These are phyloP conservation scores for Isatis tinctoria DNA, from an alignment of 345 rosid species.

Conservation along the genomic window DNA sequence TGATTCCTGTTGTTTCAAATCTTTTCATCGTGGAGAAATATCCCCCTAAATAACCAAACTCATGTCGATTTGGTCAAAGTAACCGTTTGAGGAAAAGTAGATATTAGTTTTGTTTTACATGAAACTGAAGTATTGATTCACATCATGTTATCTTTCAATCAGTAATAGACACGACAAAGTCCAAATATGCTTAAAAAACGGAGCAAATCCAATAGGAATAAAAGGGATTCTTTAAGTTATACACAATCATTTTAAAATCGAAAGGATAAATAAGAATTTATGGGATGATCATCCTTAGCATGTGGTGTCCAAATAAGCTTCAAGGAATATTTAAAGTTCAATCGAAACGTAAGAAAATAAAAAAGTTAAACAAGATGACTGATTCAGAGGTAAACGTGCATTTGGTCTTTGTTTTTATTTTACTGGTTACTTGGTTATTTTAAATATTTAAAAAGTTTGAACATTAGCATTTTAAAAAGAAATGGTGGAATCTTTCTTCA, in stretches of 20 bases:
- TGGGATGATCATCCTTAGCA: slow-evolving; percentile 5
- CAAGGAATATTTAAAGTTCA: neutral
- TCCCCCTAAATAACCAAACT: neutral
- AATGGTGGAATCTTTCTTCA: slow-evolving; percentile 25
- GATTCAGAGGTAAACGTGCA: slow-evolving; percentile 15
- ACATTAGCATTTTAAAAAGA: neutral
- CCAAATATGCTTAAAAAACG: neutral
- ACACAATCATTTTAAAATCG: neutral
- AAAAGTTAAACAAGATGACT: neutral
- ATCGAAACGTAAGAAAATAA: neutral
- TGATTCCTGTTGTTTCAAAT: neutral
- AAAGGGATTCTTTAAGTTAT: neutral
- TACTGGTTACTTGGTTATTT: neutral
- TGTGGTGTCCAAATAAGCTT: slow-evolving; percentile 18
- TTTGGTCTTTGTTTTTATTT: slow-evolving; percentile 21
- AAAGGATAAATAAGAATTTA: slow-evolving; percentile 3
- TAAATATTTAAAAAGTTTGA: slow-evolving; percentile 13
- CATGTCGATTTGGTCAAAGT: neutral
- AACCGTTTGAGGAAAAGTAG: neutral
- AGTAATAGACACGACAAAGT: neutral
- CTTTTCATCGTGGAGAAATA: neutral
- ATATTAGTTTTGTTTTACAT: neutral
- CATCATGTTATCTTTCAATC: neutral
- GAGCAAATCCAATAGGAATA: neutral
- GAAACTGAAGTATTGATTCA: neutral